These are phyloP conservation scores for Puccinia hordei DNA, from an alignment of 1,284 basidiomycete genomes.

Conservation along the genomic window DNA sequence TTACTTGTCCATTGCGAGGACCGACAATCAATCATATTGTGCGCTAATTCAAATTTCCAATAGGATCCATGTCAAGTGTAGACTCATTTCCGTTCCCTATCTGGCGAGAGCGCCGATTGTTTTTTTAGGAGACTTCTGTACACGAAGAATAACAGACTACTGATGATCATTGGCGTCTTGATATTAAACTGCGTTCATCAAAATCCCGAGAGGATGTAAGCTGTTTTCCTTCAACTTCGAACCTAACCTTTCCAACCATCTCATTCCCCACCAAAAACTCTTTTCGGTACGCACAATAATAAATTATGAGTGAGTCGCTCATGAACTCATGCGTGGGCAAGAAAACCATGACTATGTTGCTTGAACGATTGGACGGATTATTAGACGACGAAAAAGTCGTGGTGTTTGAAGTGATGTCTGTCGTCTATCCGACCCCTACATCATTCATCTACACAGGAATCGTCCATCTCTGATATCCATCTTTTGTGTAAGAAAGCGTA, in stretches of 20 bases:
- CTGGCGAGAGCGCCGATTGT: no score
- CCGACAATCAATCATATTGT: slow-evolving; percentile 18
- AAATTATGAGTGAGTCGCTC: background rate
- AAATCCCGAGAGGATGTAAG: slow-evolving; percentile 4
- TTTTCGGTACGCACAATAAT: background rate
- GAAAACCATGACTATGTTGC: slow-evolving; percentile 8
- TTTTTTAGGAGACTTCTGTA: slow-evolving; percentile 13
- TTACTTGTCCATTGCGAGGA: slow-evolving; percentile 9
- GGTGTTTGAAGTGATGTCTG: slow-evolving; percentile 32
- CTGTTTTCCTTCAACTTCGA: background rate
- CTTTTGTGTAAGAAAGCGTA: background rate
- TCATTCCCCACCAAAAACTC: background rate
- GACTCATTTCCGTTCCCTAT: background rate
- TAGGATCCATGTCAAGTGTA: no score
- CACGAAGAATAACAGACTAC: slow-evolving; percentile 6
- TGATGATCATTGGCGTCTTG: slow-evolving; percentile 7
- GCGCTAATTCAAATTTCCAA: no score
- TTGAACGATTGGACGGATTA: slow-evolving; percentile 23
- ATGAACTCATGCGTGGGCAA: background rate
- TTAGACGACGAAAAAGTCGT: slow-evolving; percentile 15
- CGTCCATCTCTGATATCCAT: background rate
- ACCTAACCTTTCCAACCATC: background rate
- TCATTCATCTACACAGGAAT: no score
- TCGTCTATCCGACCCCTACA: no score
- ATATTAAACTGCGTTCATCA: slow-evolving; percentile 20